Conservation (phyloP, 345 rosid genomes). For the Ceriops tagal region DNA sequence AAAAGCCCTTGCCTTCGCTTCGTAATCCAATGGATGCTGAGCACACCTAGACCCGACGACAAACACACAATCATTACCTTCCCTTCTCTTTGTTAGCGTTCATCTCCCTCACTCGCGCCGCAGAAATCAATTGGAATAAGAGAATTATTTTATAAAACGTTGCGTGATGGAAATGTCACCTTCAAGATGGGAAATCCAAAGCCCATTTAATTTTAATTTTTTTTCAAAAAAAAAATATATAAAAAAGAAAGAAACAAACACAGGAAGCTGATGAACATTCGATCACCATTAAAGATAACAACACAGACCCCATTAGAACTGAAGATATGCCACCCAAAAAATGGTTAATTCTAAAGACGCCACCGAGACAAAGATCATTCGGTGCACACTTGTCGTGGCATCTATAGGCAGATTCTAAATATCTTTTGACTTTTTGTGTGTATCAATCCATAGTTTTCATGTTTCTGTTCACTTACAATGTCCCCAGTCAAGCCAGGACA, state of each 20-base stretch:
- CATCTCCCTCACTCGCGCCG: neutral
- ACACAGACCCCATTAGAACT: neutral
- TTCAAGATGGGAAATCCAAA: constrained; percentile 21
- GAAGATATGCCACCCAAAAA: no score
- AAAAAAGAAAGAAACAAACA: no score
- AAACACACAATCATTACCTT: no score
- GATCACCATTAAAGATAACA: neutral
- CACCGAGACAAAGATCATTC: no score
- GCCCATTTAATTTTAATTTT: neutral
- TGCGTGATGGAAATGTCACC: constrained; percentile 29
- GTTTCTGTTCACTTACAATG: neutral
- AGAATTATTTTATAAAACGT: constrained; percentile 9
- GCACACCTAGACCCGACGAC: no score
- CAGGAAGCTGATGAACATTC: no score
- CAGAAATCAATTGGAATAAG: neutral
- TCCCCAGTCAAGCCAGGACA: constrained; percentile 18
- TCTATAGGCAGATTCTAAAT: constrained; percentile 7
- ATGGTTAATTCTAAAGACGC: no score
- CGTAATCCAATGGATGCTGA: no score
- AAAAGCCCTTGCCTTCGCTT: no score
- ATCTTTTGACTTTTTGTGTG: constrained; percentile 17
- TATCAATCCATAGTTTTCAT: neutral
- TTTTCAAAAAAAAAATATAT: neutral
- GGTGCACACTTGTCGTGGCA: neutral
- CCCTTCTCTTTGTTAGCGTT: no score